Percentiles rank a stretch among this genome's conserved stretches.
Evolutionary conservation across 345 rosid genomes (phyloP).

Genomic region (Angophora floribunda): DNA sequence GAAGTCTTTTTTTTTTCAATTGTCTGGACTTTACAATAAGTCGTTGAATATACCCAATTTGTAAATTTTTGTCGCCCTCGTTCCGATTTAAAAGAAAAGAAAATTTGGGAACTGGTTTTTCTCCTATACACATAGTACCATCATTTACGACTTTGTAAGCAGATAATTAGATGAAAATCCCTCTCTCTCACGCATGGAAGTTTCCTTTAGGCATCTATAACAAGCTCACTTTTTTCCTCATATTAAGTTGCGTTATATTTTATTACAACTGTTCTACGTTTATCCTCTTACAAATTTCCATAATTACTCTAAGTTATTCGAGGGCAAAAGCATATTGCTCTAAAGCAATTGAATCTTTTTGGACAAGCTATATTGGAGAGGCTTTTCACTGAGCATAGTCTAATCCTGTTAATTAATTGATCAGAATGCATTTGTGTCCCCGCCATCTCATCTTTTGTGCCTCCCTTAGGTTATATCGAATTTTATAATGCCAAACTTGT

Average conservation of each 20-base stretch:
- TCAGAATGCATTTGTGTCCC: too few species aligned
- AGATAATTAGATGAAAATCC: background rate
- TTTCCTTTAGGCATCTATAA: too few species aligned
- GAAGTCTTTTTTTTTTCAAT: background rate
- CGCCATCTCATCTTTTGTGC: too few species aligned
- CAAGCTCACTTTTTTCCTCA: too few species aligned
- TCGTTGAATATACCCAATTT: background rate
- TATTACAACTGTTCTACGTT: background rate
- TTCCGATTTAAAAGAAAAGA: too few species aligned
- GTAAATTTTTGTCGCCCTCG: background rate
- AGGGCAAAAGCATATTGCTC: background rate
- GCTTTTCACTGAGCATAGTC: too few species aligned
- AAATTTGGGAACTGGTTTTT: background rate
- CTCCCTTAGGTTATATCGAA: too few species aligned
- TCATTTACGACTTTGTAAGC: background rate
- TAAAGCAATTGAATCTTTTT: background rate
- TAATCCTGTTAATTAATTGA: too few species aligned
- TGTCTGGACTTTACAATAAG: background rate
- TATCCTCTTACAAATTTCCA: background rate
- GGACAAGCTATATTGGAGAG: background rate
- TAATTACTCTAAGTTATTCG: background rate
- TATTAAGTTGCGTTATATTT: too few species aligned
- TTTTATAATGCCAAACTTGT: too few species aligned
- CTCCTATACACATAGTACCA: background rate
- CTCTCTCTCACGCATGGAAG: too few species aligned